Percentiles rank a stretch among this genome's conserved stretches.
These are phyloP conservation scores for Euphorbia tirucalli DNA, from an alignment of 345 rosid genomes.

Conservation along the genomic window DNA sequence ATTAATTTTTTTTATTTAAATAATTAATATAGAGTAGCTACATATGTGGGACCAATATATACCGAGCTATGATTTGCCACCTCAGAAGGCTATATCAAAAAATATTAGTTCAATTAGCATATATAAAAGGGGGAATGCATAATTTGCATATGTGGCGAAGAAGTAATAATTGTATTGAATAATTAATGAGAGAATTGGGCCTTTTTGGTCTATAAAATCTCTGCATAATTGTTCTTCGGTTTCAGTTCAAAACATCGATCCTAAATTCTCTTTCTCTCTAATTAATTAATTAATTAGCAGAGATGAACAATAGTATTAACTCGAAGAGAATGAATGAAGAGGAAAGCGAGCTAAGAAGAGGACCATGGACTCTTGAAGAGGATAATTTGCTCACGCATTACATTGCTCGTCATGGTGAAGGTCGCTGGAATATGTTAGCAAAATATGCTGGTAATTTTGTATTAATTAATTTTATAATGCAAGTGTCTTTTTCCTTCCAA, in stretches of 20 bases:
- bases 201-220: neutral
- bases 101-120: neutral
- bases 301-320: too few species aligned
- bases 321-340: conserved; percentile 39
- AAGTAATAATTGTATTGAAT: neutral
- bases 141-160: conserved; percentile 3
- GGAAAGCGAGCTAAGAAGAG: conserved; percentile 63
- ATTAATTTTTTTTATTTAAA: too few species aligned
- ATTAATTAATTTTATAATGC: too few species aligned
- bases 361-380: conserved; percentile 96
- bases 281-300: too few species aligned
- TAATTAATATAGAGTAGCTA: too few species aligned
- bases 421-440: conserved; percentile 92
- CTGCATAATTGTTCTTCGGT: too few species aligned
- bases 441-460: conserved; percentile 93
- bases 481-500: too few species aligned
- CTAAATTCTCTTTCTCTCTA: too few species aligned
- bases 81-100: neutral
- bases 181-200: too few species aligned
- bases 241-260: too few species aligned
- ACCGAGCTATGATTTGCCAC: conserved; percentile 11
- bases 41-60: neutral
- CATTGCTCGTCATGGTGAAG: conserved; percentile 84
- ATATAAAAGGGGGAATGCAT: conserved; percentile 33
- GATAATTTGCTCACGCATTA: conserved; percentile 83